Conservation (phyloP, 805 yeast genomes). For the Lipomyces oligophaga region DNA sequence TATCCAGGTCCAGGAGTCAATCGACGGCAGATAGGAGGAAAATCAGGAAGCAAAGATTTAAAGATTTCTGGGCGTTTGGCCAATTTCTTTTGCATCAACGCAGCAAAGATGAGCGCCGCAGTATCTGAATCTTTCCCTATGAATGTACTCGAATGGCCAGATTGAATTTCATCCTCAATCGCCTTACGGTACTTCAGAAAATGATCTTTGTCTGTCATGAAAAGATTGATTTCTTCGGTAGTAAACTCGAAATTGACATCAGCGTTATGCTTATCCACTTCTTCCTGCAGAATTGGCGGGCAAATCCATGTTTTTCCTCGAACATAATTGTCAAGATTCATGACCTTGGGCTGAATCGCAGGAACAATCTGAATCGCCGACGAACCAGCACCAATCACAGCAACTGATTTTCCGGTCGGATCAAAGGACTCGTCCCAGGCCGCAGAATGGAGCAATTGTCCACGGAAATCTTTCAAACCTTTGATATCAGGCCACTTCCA, state of each 20-base stretch:
- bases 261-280: constrained; percentile 25
- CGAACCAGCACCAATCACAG: constrained; percentile 39
- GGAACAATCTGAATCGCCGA: constrained; percentile 39
- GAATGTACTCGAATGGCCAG: constrained; percentile 2
- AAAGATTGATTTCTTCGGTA: constrained; percentile 16
- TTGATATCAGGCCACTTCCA: constrained; percentile 34
- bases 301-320: constrained; percentile 30
- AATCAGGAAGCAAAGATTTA: constrained; percentile 22
- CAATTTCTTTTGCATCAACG: constrained; percentile 10
- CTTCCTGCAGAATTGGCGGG: constrained; percentile 25
- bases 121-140: constrained; percentile 3
- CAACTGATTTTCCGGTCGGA: constrained; percentile 33
- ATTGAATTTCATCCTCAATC: constrained; percentile 25
- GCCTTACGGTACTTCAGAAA: constrained; percentile 31
- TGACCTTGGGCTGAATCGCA: constrained; percentile 29
- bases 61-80: constrained; percentile 17
- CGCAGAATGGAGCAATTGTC: constrained; percentile 36
- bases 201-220: constrained; percentile 23
- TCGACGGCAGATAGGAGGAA: constrained; percentile 29
- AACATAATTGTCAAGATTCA: constrained; percentile 28
- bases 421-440: constrained; percentile 35
- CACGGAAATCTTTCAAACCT: constrained; percentile 34
- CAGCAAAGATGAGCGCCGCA: constrained; percentile 2
- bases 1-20: constrained; percentile 30
- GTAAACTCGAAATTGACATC: constrained; percentile 19